Evolutionary conservation across 768 basidiomycete species (phyloP), one percentile per base, ranked within the genome.

Genomic region (Ramaria sp.): DNA sequence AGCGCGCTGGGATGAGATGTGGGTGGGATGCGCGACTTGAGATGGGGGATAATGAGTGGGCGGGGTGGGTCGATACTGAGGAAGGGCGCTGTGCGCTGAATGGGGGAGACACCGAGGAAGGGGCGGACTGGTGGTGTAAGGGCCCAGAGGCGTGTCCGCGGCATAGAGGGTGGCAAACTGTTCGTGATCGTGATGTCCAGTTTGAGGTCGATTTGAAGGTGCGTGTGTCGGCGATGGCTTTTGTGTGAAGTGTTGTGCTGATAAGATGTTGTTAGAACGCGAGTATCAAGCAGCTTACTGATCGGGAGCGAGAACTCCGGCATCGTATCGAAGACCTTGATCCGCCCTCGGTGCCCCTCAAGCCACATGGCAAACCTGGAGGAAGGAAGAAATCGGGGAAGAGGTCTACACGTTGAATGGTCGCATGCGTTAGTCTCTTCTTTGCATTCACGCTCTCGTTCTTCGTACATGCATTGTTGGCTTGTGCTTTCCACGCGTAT

Each of bases 11-110:
- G 27, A 16, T 79, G 15, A 77, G 78, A 16, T 96, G 92, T 67
- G 91, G 93, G 4, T 93, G 91, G 82, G 92, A 96, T 65, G 82
- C 83, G 61, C 75, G 92, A 28, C 72, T 96, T 22, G 85, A 85
- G 57, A 83, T 84, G 63, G 83, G 83, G n/a, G 86, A 90, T 45
- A 81, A 82, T 55, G 86, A 88, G 64, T 89, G 81, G 73, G 75
- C 69, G 36, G 84, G 83, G 48, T 84, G 81, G 38, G 42, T 52
- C 3, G 60, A 50, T n/a, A 42, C 41, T 5, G 51, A 37, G 49
- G 70, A 66, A 12, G 71, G 72, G 42, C 63, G 63, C 1, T 32
- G 55, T 22, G 58, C 48, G 27, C 71, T 72, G 55, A 69, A 69
- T 49, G 69, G 67, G 32, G 66, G 59, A 1, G 69, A 70, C 6